phyloP scores from a whole-genome alignment of 2,329 filamentous ascomycete genomes.

The Epichloe uncinata region DNA sequence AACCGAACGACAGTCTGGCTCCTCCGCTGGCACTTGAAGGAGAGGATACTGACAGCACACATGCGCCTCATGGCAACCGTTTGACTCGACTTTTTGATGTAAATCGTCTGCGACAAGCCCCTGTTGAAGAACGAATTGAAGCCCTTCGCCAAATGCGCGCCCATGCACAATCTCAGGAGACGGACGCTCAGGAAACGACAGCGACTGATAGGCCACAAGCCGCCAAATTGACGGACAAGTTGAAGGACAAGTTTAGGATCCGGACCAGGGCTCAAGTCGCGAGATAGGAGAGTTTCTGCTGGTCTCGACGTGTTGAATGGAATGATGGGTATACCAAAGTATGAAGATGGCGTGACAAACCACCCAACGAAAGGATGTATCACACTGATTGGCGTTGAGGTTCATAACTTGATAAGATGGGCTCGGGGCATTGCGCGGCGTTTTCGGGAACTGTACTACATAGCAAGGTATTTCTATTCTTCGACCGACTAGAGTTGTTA shows the following conservation, averaged over 20 bases:
- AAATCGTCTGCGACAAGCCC: slow-evolving; percentile 42
- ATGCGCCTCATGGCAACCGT: slow-evolving; percentile 26
- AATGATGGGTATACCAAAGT: background rate
- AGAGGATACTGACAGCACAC: slow-evolving; percentile 19
- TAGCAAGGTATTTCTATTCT: background rate
- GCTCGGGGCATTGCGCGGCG: background rate
- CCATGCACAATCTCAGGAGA: slow-evolving; percentile 12
- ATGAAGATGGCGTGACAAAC: background rate
- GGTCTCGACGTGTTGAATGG: background rate
- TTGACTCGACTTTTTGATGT: slow-evolving; percentile 42
- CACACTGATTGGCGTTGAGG: background rate
- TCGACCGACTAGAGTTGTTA: background rate
- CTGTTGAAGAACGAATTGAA: slow-evolving; percentile 48
- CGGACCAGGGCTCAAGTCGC: slow-evolving; percentile 31
- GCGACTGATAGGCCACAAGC: slow-evolving; percentile 26
- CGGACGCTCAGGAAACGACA: slow-evolving; percentile 12
- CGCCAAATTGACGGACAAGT: slow-evolving; percentile 31
- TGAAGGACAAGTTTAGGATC: slow-evolving; percentile 41
- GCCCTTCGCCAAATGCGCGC: slow-evolving; percentile 34
- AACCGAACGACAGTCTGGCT: slow-evolving; percentile 17
- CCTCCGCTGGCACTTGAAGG: slow-evolving; percentile 29
- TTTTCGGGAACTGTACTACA: background rate
- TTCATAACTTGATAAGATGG: background rate
- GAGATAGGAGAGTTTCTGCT: background rate
- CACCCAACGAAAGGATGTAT: background rate